These are phyloP conservation scores for Microthlaspi erraticum DNA, from an alignment of 345 rosid genomes.

Conservation along the genomic window DNA sequence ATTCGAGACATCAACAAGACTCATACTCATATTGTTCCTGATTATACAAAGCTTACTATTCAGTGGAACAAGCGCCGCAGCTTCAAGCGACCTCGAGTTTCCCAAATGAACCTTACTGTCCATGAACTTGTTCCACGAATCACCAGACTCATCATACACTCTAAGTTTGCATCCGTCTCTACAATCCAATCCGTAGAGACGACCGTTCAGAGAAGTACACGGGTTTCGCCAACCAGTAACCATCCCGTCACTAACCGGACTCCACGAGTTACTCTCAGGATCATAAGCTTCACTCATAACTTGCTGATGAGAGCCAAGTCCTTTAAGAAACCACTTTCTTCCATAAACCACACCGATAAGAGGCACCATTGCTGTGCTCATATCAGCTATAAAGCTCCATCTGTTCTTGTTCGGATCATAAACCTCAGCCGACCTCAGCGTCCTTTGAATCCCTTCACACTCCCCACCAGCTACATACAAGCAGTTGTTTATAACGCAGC, in stretches of 20 bases:
- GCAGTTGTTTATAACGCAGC: constrained; percentile 91
- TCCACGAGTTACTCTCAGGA: constrained; percentile 81
- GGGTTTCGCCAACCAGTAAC: constrained; percentile 95
- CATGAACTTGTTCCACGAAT: constrained; percentile 83
- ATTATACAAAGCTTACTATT: constrained; percentile 87
- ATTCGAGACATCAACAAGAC: constrained; percentile 85
- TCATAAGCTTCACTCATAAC: constrained; percentile 92
- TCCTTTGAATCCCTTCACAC: constrained; percentile 91
- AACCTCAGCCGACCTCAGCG: constrained; percentile 93
- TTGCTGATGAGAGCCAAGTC: constrained; percentile 82
- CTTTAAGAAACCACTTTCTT: constrained; percentile 92
- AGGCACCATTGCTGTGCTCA: constrained; percentile 99
- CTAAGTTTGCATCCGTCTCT: constrained; percentile 90
- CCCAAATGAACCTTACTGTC: constrained; percentile 94
- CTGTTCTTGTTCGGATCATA: constrained; percentile 87
- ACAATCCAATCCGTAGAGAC: constrained; percentile 86
- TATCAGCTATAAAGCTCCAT: constrained; percentile 90
- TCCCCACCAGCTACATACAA: constrained; percentile 99
- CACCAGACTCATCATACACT: constrained; percentile 70
- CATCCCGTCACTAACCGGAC: constrained; percentile 76
- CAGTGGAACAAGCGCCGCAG: constrained; percentile 91
- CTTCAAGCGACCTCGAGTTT: constrained; percentile 79
- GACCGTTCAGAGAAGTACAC: constrained; percentile 71
- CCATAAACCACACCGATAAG: constrained; percentile 87
- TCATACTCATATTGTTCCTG: constrained; percentile 94